Base-by-base conservation (phyloP, 2,329 filamentous ascomycete species). In the Pyricularia grisea region DNA sequence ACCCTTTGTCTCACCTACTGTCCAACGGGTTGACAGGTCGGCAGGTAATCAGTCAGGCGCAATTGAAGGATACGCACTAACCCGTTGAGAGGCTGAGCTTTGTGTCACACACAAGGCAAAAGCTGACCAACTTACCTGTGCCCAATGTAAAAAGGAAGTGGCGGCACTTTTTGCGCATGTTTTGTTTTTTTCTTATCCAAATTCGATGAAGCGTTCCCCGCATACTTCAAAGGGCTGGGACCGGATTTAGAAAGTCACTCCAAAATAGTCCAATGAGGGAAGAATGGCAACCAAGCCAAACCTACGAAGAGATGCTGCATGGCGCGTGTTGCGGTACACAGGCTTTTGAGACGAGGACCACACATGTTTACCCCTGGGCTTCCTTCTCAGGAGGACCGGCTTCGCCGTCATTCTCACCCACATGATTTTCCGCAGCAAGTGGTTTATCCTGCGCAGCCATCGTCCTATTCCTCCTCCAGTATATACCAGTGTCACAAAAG, bases 401-500 rank as follows among this genome's bases (percentile, higher is more conserved):
- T n/a, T 20, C 42, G 17, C 20, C 17, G 11, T 55, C 42, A 3
- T 55, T 55, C 20, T 55, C 20, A 20, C 3, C 7, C 20, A n/a
- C 6, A 55, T 20, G 3, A 3, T 3, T n/a, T 55, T 55, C 42
- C 3, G 25, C 31, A 4, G n/a, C 4, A 23, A 23, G 65, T 10
- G 33, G 2, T 11, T 4, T 7, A 50, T 23, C 20, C 11, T 23
- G 3, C 27, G 25, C 17, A 76, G 25, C 14, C 20, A 2, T 10
- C 20, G n/a, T 28, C 30, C 28, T n/a, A 6, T 11, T 23, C 17
- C 20, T 68, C 28, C 58, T 68, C 80, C 81, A 82, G 68, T 82
- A 81, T 9, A 83, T 76, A 23, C 71, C 73, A 0, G 81, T 82
- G 69, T 76, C 79, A 0, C 78, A 80, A 68, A 83, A 83, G 1